Conservation (phyloP, 2,329 filamentous ascomycete genomes). For the Neocatenulostroma microsporum region DNA sequence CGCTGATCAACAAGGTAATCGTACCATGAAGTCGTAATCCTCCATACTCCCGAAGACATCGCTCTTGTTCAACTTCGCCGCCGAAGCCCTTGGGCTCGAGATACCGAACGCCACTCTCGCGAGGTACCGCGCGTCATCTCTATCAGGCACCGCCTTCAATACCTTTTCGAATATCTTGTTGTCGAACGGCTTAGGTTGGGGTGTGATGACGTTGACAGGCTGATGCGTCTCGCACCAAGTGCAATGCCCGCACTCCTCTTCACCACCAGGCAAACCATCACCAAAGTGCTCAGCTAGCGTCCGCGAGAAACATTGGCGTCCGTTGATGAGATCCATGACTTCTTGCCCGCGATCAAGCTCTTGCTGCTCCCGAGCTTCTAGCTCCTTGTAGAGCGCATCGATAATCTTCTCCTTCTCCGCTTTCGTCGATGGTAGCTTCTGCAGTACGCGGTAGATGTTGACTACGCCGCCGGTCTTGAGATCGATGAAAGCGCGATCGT, state of each 20-base stretch:
- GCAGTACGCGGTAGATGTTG: constrained; percentile 47
- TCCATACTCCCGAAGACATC: constrained; percentile 47
- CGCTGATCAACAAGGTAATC: constrained; percentile 5
- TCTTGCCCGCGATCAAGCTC: constrained; percentile 45
- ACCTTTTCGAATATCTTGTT: constrained; percentile 36
- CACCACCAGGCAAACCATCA: constrained; percentile 41
- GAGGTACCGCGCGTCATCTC: constrained; percentile 53
- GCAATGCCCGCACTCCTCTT: constrained; percentile 44
- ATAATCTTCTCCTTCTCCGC: constrained; percentile 40
- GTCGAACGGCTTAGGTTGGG: constrained; percentile 35
- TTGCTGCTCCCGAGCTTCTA: constrained; percentile 47
- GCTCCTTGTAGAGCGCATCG: constrained; percentile 42
- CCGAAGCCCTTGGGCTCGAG: constrained; percentile 47
- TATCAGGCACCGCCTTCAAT: constrained; percentile 37
- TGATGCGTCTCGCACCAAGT: constrained; percentile 38
- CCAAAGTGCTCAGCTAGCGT: constrained; percentile 52
- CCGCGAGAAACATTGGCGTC: constrained; percentile 44
- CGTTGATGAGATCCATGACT: constrained; percentile 49
- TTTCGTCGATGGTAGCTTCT: constrained; percentile 37
- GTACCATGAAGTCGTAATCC: constrained; percentile 47
- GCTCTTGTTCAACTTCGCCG: constrained; percentile 41
- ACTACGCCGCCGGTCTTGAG: constrained; percentile 47
- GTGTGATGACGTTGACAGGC: constrained; percentile 32
- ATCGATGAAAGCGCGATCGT: constrained; percentile 44
- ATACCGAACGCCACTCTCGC: constrained; percentile 57